phyloP scores from a whole-genome alignment of 345 rosid species.

The Ricinus communis region DNA sequence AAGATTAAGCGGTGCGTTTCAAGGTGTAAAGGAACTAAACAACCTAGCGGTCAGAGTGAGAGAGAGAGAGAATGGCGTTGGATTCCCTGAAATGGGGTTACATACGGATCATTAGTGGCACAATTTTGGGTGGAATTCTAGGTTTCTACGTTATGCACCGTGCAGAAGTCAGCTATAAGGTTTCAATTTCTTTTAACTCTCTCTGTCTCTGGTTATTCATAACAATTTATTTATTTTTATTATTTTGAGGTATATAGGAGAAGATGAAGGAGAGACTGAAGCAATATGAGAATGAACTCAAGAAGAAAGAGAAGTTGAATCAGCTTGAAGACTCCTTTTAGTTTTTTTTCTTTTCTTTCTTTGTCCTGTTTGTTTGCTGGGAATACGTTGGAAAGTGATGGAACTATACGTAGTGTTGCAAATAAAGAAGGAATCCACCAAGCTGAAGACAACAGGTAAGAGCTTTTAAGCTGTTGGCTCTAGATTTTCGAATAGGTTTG shows the following conservation, averaged over 20 bases:
- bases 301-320: constrained; percentile 41
- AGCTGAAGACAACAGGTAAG: neutral
- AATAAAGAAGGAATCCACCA: constrained; percentile 4
- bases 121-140: constrained; percentile 67
- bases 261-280: constrained; percentile 74
- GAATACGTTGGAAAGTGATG: neutral
- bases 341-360: neutral
- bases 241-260: constrained; percentile 41
- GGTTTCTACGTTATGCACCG: constrained; percentile 95
- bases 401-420: neutral
- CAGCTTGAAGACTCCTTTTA: constrained; percentile 53
- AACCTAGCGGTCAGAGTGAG: too few species aligned
- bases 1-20: neutral
- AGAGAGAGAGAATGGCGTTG: constrained; percentile 38
- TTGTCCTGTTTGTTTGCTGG: neutral
- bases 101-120: constrained; percentile 70
- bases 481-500: neutral
- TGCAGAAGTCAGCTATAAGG: constrained; percentile 72
- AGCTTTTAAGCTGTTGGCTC: neutral
- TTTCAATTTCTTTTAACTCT: constrained; percentile 16
- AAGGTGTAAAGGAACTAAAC: too few species aligned
- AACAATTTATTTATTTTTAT: neutral
- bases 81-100: constrained; percentile 66
- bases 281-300: constrained; percentile 62
- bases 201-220: too few species aligned